Percentiles rank a stretch among this genome's conserved stretches.
Evolutionary conservation across 176 grass and related monocot species (phyloP).

Genomic region (Musa schizocarpa): DNA sequence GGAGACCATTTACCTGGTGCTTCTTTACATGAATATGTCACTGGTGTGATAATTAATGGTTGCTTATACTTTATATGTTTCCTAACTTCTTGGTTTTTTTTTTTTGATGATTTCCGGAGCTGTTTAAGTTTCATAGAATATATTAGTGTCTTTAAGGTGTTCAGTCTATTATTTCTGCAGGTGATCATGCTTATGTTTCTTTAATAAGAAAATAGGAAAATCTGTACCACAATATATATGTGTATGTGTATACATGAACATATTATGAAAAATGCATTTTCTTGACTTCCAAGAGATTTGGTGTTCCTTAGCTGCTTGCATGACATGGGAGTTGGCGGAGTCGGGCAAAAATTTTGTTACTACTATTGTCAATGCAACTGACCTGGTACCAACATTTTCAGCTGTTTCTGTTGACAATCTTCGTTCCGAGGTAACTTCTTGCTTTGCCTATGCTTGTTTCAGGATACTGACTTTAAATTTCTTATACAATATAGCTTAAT

Average conservation of each 20-base stretch:
- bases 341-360: constrained; percentile 69
- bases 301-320: constrained; percentile 56
- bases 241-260: too few relatives aligned
- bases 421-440: constrained; percentile 54
- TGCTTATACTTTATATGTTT: not conserved
- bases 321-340: constrained; percentile 84
- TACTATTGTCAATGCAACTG: constrained; percentile 80
- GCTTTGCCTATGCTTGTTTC: not conserved
- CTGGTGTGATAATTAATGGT: not conserved
- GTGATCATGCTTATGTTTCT: not conserved
- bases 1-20: not conserved
- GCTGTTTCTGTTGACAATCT: constrained; percentile 57
- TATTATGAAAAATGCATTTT: not conserved
- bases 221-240: not conserved
- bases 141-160: not conserved
- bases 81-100: not conserved
- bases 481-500: not conserved
- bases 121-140: not conserved
- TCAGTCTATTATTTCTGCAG: not conserved
- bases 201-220: not conserved
- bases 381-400: constrained; percentile 64
- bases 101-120: not conserved
- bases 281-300: constrained; percentile 18
- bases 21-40: not conserved
- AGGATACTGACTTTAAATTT: not conserved